phyloP scores from a whole-genome alignment of 208 protist genomes.

The Acanthamoeba castellanii region DNA sequence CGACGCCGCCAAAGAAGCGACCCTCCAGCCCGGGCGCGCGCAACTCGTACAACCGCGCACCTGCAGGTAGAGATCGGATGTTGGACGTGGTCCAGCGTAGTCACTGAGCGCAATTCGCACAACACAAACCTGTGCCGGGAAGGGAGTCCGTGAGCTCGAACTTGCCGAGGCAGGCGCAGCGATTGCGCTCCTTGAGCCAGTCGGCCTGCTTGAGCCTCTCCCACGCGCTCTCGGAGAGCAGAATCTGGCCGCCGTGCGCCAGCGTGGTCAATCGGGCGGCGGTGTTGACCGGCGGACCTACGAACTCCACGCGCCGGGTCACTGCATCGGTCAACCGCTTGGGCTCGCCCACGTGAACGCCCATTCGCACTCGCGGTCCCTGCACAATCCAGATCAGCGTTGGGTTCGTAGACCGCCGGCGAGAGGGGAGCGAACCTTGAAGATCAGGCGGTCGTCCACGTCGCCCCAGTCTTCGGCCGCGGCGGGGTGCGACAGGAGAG shows the following conservation, averaged over 20 bases:
- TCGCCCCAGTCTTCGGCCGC: conserved; percentile 67
- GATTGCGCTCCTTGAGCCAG: conserved; percentile 15
- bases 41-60: conserved; percentile 23
- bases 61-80: not conserved
- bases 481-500: conserved; percentile 38
- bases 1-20: conserved; percentile 30
- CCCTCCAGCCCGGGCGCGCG: not conserved
- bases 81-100: no score
- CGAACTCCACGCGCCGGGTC: conserved; percentile 17
- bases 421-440: not conserved
- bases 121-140: no score
- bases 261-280: conserved; percentile 5
- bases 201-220: no score
- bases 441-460: conserved; percentile 26
- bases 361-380: conserved; percentile 73
- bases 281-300: conserved; percentile 12
- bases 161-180: not conserved
- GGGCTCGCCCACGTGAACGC: conserved; percentile 59
- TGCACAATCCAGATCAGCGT: not conserved
- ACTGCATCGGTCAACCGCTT: not conserved
- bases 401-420: no score
- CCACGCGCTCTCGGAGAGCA: not conserved
- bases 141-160: conserved; percentile 8
- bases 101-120: no score
- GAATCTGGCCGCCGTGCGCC: conserved; percentile 39